A percentile compares a stretch with the other conserved stretches of the same genome.
These are phyloP conservation scores for Cutaneotrichosporon sp. DNA, from an alignment of 1,284 basidiomycete genomes.

Conservation along the genomic window DNA sequence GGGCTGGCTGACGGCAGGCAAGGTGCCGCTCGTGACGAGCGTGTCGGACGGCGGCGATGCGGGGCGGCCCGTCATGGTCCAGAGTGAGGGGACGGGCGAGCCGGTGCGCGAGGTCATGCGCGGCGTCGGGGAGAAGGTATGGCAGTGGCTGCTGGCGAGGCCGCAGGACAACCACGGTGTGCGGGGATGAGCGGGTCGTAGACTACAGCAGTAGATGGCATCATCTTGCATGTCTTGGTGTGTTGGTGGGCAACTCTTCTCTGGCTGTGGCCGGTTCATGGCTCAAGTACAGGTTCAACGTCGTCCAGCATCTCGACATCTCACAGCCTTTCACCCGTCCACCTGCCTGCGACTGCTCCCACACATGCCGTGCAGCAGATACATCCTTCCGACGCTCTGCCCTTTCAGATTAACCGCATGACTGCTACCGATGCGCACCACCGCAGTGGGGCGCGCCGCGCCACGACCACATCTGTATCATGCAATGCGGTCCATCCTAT, in stretches of 20 bases:
- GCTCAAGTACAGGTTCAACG: too few relatives aligned
- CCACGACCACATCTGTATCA: conserved; percentile 4
- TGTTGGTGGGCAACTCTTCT: too few relatives aligned
- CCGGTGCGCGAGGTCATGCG: conserved; percentile 46
- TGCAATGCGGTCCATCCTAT: conserved; percentile 25
- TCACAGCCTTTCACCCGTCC: too few relatives aligned
- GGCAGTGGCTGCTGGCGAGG: conserved; percentile 41
- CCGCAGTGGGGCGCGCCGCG: background rate
- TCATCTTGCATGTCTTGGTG: conserved; percentile 22
- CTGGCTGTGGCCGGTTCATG: too few relatives aligned
- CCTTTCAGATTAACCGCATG: background rate
- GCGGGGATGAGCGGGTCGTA: conserved; percentile 12
- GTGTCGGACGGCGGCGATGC: conserved; percentile 76
- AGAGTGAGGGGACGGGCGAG: conserved; percentile 32
- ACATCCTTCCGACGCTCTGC: background rate
- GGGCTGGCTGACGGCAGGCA: conserved; percentile 33
- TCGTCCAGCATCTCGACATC: too few relatives aligned
- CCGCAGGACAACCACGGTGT: conserved; percentile 10
- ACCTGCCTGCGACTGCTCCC: too few relatives aligned
- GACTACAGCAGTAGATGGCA: background rate
- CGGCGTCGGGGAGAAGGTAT: conserved; percentile 40
- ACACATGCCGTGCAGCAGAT: conserved; percentile 4
- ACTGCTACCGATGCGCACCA: background rate
- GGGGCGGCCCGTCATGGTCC: conserved; percentile 61
- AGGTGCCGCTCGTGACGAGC: conserved; percentile 76